phyloP scores from a whole-genome alignment of 768 basidiomycete species.

The Amanita polypyramis region DNA sequence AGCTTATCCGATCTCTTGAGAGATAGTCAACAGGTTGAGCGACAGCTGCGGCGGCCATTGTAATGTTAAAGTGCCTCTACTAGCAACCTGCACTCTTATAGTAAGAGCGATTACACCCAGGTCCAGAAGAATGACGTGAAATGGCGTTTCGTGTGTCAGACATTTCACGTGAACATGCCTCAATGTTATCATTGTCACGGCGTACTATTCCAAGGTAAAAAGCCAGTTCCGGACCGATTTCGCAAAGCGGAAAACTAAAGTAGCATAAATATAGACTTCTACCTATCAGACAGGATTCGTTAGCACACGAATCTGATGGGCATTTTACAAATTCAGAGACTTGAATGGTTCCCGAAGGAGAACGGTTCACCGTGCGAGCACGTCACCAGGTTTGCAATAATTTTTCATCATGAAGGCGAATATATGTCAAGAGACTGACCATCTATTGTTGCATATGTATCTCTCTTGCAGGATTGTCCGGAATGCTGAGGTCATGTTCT shows the following conservation, averaged over 20 bases:
- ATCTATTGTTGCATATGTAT: too few relatives aligned
- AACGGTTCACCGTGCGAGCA: constrained; percentile 47
- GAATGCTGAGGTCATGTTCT: too few relatives aligned
- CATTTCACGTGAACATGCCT: background rate
- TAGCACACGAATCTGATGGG: background rate
- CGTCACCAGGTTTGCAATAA: constrained; percentile 33
- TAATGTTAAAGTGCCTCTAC: too few relatives aligned
- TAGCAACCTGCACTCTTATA: background rate
- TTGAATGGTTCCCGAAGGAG: constrained; percentile 77
- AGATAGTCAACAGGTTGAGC: background rate
- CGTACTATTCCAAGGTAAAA: too few relatives aligned
- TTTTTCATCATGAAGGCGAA: constrained; percentile 17
- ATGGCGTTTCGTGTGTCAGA: too few relatives aligned
- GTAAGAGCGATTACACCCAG: background rate
- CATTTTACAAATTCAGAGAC: constrained; percentile 13
- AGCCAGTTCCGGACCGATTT: too few relatives aligned
- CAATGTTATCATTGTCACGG: background rate
- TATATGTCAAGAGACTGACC: too few relatives aligned
- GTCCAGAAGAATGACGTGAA: background rate
- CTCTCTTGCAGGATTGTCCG: too few relatives aligned
- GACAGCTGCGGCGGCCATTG: background rate
- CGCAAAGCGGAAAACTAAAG: background rate
- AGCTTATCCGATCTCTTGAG: background rate
- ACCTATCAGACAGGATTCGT: background rate
- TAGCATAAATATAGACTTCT: too few relatives aligned